These are phyloP conservation scores for Viola odorata DNA, from an alignment of 345 rosid genomes.

Conservation along the genomic window DNA sequence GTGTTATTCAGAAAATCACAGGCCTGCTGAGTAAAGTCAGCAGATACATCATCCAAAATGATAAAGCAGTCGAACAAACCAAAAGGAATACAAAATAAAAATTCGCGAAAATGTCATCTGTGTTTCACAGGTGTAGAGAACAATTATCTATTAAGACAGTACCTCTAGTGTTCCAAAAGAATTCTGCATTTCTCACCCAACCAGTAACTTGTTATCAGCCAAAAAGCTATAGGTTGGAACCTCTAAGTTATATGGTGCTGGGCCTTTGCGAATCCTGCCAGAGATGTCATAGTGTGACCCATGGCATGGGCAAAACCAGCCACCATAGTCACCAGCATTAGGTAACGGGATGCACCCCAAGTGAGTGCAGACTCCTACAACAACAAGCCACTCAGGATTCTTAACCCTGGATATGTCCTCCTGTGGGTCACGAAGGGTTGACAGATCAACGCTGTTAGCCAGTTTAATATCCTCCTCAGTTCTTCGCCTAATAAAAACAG, in stretches of 20 bases:
- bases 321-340: constrained; percentile 93
- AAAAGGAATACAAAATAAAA: constrained; percentile 9
- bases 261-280: constrained; percentile 91
- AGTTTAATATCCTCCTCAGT: constrained; percentile 83
- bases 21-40: constrained; percentile 16
- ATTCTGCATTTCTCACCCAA: constrained; percentile 45
- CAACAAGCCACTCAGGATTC: constrained; percentile 88
- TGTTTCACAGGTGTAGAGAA: constrained; percentile 13
- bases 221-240: constrained; percentile 87
- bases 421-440: constrained; percentile 83
- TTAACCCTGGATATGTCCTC: constrained; percentile 68
- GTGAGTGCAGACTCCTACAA: constrained; percentile 94
- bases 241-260: constrained; percentile 89
- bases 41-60: constrained; percentile 13
- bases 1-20: constrained; percentile 29
- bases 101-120: constrained; percentile 11
- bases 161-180: constrained; percentile 8
- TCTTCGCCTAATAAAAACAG: constrained; percentile 86
- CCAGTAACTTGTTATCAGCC: constrained; percentile 73
- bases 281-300: constrained; percentile 95
- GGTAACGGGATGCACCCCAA: constrained; percentile 97
- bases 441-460: constrained; percentile 78
- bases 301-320: constrained; percentile 98
- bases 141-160: constrained; percentile 21
- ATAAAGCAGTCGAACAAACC: constrained; percentile 9